phyloP scores from a whole-genome alignment of 192 early-diverging fungal genomes.

The Mortierella hygrophila region DNA sequence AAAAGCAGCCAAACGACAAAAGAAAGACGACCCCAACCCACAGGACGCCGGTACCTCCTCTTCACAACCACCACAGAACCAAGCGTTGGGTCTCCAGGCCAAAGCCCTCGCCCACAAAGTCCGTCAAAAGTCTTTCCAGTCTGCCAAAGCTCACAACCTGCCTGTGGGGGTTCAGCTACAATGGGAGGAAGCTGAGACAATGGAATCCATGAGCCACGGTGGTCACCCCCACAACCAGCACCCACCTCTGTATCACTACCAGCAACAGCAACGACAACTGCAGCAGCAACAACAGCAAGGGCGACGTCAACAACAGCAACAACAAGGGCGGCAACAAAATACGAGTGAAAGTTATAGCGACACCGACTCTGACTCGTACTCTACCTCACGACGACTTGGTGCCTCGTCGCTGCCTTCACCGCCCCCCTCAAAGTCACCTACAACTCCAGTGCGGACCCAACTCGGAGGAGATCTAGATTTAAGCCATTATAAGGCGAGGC shows the following conservation, averaged over 20 bases:
- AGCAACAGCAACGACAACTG: not conserved
- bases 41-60: not conserved
- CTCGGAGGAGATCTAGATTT: slow-evolving; percentile 12
- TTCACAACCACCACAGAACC: not conserved
- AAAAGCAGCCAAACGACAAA: slow-evolving; percentile 11
- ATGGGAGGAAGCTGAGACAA: slow-evolving; percentile 53
- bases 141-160: not conserved
- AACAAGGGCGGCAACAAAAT: not conserved
- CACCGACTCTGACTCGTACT: slow-evolving; percentile 6
- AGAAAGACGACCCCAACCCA: slow-evolving; percentile 16
- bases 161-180: slow-evolving; percentile 31
- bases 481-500: slow-evolving; percentile 16
- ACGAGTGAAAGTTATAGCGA: not conserved
- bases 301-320: not conserved
- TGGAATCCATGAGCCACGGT: slow-evolving; percentile 52
- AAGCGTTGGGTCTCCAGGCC: slow-evolving; percentile 8
- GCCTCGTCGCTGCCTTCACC: slow-evolving; percentile 24
- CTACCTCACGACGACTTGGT: not conserved
- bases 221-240: slow-evolving; percentile 43
- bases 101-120: slow-evolving; percentile 42
- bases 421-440: slow-evolving; percentile 14
- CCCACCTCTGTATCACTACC: slow-evolving; percentile 6
- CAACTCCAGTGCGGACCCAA: slow-evolving; percentile 2
- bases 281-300: not conserved
- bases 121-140: not conserved